Evolutionary conservation across 2,329 filamentous ascomycete species (phyloP), one percentile per base, ranked within the genome.

Genomic region (Cladosporium sp.): DNA sequence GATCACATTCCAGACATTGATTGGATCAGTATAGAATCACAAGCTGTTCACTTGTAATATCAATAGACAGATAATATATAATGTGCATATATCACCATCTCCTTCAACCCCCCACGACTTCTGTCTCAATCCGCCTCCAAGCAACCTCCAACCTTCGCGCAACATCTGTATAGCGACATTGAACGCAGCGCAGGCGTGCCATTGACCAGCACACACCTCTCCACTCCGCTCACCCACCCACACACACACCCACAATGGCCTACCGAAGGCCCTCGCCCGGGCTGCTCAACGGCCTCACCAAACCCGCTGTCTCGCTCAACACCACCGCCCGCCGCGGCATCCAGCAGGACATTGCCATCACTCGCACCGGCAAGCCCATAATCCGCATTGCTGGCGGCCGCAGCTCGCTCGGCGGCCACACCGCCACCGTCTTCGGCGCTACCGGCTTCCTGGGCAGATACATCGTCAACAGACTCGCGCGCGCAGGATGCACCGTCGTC

Each of bases 381-480:
- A 83, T 98, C 76, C 90, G 93, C 75, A 84, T 90, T 65, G 88
- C 93, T 76, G 94, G 94, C 81, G 95, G 95, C 84, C 89, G 94
- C 76, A 75, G 80, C 75, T 72, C 69, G 63, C 67, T 73, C 26
- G 75, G 75, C 92, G 94, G 94, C 71, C 93, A 98, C 82, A 97
- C 93, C 69, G 94, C 91, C 68, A 99, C 95, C 66, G 94, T 99
- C 74, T 99, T 99, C 81, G 95, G 95, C 81, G 95, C 95, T 76
- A 97, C 93, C 68, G 95, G 95, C 70, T 94, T 96, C 79, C 83
- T 99, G 64, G 95, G 95, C 77, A 89, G 95, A 77, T 99, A 99
- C 80, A 96, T 99, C 77, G 95, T 99, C 77, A 97, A 97, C 82
- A 88, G 92, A 79, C 86, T 99, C 77, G 94, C 95, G 73, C 89